phyloP scores from a whole-genome alignment of 2,329 filamentous ascomycete genomes.

The Penicillium sp. region DNA sequence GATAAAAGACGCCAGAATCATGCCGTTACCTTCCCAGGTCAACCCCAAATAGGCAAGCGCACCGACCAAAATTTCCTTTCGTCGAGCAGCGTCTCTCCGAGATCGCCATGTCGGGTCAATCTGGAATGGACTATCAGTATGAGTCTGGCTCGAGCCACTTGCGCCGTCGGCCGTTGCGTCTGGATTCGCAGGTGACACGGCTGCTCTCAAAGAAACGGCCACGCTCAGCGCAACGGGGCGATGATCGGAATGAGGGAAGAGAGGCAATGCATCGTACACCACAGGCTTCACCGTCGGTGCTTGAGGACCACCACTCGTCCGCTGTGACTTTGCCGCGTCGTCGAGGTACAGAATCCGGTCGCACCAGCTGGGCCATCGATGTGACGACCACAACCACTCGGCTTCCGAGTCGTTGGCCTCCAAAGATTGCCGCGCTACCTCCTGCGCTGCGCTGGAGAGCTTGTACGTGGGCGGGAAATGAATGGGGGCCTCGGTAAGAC shows the following conservation, averaged over 20 bases:
- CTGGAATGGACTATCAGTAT: slow-evolving; percentile 49
- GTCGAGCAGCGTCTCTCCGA: slow-evolving; percentile 49
- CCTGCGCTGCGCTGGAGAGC: slow-evolving; percentile 51
- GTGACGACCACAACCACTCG: slow-evolving; percentile 67
- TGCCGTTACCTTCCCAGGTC: slow-evolving; percentile 43
- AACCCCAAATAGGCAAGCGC: slow-evolving; percentile 49
- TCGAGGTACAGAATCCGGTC: slow-evolving; percentile 80
- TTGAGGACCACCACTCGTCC: slow-evolving; percentile 24
- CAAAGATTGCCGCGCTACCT: slow-evolving; percentile 27
- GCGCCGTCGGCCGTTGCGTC: slow-evolving; percentile 15
- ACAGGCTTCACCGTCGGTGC: slow-evolving; percentile 45
- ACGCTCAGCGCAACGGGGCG: slow-evolving; percentile 71
- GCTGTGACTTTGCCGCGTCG: slow-evolving; percentile 50
- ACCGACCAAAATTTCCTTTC: slow-evolving; percentile 56
- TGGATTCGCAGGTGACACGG: slow-evolving; percentile 29
- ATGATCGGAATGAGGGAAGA: slow-evolving; percentile 82
- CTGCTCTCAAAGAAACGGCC: slow-evolving; percentile 53
- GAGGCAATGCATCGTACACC: slow-evolving; percentile 67
- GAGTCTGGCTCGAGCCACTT: slow-evolving; percentile 26
- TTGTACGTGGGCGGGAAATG: slow-evolving; percentile 92
- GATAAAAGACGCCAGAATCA: slow-evolving; percentile 36
- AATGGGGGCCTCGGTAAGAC: slow-evolving; percentile 67
- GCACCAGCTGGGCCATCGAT: slow-evolving; percentile 89
- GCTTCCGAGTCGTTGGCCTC: slow-evolving; percentile 27
- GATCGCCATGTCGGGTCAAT: slow-evolving; percentile 54